A percentile compares a stretch with the other conserved stretches of the same genome.
Evolutionary conservation across 768 basidiomycete genomes (phyloP).

Genomic region (Lactifluus subvellereus): DNA sequence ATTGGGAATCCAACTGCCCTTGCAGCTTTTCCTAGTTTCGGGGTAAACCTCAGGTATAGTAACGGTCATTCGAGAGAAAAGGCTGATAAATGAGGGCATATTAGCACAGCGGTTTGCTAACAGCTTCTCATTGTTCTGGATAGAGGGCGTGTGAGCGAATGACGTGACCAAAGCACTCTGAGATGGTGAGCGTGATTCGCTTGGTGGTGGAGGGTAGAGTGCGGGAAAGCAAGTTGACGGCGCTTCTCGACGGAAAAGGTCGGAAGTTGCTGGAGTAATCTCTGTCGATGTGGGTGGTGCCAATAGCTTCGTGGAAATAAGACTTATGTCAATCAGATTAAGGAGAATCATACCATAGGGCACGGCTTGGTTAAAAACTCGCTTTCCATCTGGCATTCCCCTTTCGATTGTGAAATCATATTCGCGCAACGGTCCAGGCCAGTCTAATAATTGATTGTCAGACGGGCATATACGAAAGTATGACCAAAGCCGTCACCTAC

Average conservation of each 20-base stretch:
- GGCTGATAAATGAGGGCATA: neutral
- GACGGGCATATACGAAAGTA: neutral
- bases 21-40: neutral
- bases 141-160: neutral
- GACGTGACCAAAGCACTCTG: neutral
- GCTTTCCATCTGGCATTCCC: neutral
- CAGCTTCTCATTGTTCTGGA: neutral
- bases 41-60: neutral
- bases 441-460: neutral
- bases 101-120: neutral
- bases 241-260: neutral
- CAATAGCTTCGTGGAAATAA: neutral
- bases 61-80: neutral
- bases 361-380: neutral
- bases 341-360: neutral
- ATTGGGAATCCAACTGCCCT: neutral
- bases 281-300: too few relatives aligned
- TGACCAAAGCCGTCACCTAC: neutral
- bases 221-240: slow-evolving; percentile 9
- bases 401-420: neutral
- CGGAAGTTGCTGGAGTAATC: neutral
- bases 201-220: neutral
- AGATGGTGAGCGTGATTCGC: neutral
- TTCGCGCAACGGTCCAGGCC: neutral
- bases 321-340: neutral